Evolutionary conservation across 805 yeast genomes (phyloP).

Genomic region (Blastobotrys robertii): DNA sequence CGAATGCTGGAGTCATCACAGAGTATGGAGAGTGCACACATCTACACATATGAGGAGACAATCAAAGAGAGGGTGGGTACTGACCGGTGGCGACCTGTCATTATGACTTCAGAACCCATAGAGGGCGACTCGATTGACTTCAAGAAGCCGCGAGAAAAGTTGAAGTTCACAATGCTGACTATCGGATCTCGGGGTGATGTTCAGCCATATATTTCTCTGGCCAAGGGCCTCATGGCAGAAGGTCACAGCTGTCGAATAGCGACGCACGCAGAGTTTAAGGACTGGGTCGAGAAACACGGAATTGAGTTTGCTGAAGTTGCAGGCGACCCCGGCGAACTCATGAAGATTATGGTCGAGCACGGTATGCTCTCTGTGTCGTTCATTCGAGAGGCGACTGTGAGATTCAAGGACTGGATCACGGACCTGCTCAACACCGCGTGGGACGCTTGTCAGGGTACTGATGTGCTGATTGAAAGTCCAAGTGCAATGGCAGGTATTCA

Average conservation of each 20-base stretch:
- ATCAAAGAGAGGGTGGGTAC: too few species aligned
- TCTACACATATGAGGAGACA: too few species aligned
- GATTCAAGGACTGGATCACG: constrained; percentile 74
- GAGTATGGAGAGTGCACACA: too few species aligned
- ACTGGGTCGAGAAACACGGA: constrained; percentile 61
- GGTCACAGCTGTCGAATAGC: constrained; percentile 83
- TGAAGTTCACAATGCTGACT: constrained; percentile 61
- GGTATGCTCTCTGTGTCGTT: constrained; percentile 79
- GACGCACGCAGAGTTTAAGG: constrained; percentile 72
- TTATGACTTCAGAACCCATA: too few species aligned
- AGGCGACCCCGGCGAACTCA: constrained; percentile 86
- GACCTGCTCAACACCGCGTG: constrained; percentile 67
- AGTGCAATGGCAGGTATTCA: constrained; percentile 94
- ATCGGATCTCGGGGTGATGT: constrained; percentile 97
- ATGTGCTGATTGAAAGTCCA: constrained; percentile 87
- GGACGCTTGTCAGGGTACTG: constrained; percentile 76
- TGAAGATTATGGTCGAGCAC: constrained; percentile 87
- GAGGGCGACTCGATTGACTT: constrained; percentile 1
- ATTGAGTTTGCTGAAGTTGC: constrained; percentile 68
- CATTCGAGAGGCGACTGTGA: constrained; percentile 69
- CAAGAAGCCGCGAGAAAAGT: constrained; percentile 44
- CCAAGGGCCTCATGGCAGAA: constrained; percentile 62
- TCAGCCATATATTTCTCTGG: constrained; percentile 91
- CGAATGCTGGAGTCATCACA: too few species aligned
- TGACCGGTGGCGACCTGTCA: too few species aligned